phyloP scores from a whole-genome alignment of 2,329 filamentous ascomycete species.

The Pseudocercospora ulei region DNA sequence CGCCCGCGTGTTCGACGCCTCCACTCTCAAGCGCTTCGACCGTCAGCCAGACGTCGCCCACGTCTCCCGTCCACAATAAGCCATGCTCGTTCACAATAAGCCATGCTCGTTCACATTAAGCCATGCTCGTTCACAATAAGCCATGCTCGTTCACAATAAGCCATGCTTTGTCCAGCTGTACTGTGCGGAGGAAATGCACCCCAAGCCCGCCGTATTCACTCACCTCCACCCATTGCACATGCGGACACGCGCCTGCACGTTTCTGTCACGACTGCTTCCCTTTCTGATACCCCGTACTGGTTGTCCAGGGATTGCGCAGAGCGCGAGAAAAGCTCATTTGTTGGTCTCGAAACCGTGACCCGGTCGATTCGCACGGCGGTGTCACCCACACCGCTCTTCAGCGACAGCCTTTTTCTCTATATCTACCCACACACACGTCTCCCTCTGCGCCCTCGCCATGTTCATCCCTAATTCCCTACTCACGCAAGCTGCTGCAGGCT shows the following conservation, averaged over 20 bases:
- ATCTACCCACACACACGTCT: constrained; percentile 3
- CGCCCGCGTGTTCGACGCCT: not conserved
- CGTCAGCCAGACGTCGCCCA: not conserved
- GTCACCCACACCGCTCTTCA: constrained; percentile 18
- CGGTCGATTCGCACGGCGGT: constrained; percentile 14
- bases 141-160: constrained; percentile 8
- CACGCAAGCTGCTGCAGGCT: constrained; percentile 5
- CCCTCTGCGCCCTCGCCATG: constrained; percentile 1
- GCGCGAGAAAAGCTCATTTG: constrained; percentile 7
- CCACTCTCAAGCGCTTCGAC: not conserved
- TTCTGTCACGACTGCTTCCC: constrained; percentile 10
- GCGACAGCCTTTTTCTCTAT: constrained; percentile 6
- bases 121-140: too few relatives aligned
- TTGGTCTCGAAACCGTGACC: constrained; percentile 12
- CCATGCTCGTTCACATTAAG: too few relatives aligned
- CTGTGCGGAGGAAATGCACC: constrained; percentile 7
- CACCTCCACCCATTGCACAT: constrained; percentile 10
- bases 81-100: too few relatives aligned
- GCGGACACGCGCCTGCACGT: constrained; percentile 13
- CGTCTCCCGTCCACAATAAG: too few relatives aligned
- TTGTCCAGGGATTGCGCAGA: constrained; percentile 1
- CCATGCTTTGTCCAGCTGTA: constrained; percentile 8
- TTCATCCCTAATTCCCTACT: constrained; percentile 6
- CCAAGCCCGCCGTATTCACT: constrained; percentile 11
- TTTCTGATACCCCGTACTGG: constrained; percentile 7